Evolutionary conservation across 352 stramenopile genomes (phyloP).

Genomic region (Phytophthora brassicae): DNA sequence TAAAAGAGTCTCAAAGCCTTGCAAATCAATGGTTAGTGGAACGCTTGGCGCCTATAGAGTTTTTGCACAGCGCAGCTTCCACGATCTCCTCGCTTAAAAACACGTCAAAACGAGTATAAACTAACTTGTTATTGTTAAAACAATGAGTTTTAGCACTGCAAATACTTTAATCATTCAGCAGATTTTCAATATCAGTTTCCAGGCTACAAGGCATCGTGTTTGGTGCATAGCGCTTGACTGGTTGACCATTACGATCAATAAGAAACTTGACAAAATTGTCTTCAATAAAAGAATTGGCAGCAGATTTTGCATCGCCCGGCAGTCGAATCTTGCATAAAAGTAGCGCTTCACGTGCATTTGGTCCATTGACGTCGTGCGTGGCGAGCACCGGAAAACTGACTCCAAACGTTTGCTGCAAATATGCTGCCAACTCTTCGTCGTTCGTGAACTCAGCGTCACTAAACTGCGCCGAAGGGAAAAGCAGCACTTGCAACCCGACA

Average conservation of each 20-base stretch:
- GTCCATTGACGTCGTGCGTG: conserved; percentile 90
- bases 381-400: conserved; percentile 50
- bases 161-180: conserved; percentile 27
- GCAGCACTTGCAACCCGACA: conserved; percentile 63
- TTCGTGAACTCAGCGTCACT: conserved; percentile 62
- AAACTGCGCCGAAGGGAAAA: conserved; percentile 90
- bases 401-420: conserved; percentile 26
- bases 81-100: no score
- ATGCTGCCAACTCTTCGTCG: conserved; percentile 24
- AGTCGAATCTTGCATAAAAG: conserved; percentile 80
- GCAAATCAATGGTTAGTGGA: conserved; percentile 3
- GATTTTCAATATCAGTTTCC: conserved; percentile 35
- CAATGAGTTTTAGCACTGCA: conserved; percentile 5
- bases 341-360: conserved; percentile 71
- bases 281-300: conserved; percentile 65
- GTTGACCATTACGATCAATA: conserved; percentile 73
- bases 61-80: conserved; percentile 13
- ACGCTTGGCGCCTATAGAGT: conserved; percentile 28
- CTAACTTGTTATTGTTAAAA: conserved; percentile 34
- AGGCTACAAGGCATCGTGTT: conserved; percentile 24
- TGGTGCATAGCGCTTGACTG: conserved; percentile 62
- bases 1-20: conserved; percentile 15
- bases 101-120: conserved; percentile 34
- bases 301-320: conserved; percentile 33
- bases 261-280: conserved; percentile 93